phyloP scores from a whole-genome alignment of 2,329 filamentous ascomycete genomes.

The Fusarium pininemorale region DNA sequence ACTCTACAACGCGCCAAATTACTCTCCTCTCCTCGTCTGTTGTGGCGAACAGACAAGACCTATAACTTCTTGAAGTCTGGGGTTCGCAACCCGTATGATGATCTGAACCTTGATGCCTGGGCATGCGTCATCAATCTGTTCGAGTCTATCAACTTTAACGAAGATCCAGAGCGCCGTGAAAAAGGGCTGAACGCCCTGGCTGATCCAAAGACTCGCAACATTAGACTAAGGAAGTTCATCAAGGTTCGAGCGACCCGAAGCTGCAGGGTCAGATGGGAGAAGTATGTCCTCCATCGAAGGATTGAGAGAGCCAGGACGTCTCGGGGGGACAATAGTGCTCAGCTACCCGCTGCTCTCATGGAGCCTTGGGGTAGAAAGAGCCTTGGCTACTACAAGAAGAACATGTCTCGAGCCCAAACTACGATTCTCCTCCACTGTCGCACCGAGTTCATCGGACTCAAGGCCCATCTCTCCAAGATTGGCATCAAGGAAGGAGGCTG shows the following conservation, averaged over 20 bases:
- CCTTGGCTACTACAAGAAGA: neutral
- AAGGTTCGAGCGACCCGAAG: neutral
- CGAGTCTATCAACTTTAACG: neutral
- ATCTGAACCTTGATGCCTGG: neutral
- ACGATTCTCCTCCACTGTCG: constrained; percentile 20
- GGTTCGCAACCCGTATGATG: neutral
- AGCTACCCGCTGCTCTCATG: neutral
- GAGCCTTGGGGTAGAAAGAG: neutral
- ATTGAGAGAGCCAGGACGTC: neutral
- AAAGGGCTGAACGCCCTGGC: neutral
- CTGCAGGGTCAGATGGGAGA: neutral
- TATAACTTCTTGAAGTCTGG: neutral
- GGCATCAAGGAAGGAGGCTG: neutral
- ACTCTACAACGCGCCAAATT: neutral
- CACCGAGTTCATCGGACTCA: constrained; percentile 13
- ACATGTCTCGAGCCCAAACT: neutral
- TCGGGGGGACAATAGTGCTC: neutral
- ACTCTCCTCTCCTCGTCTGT: neutral
- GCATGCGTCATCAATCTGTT: neutral
- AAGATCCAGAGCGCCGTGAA: neutral
- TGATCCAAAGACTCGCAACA: neutral
- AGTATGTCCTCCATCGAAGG: neutral
- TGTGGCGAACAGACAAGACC: neutral
- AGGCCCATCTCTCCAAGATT: neutral
- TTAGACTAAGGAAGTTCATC: neutral